phyloP scores from a whole-genome alignment of 495 filamentous ascomycete species.

The Chaetomium fimeti region DNA sequence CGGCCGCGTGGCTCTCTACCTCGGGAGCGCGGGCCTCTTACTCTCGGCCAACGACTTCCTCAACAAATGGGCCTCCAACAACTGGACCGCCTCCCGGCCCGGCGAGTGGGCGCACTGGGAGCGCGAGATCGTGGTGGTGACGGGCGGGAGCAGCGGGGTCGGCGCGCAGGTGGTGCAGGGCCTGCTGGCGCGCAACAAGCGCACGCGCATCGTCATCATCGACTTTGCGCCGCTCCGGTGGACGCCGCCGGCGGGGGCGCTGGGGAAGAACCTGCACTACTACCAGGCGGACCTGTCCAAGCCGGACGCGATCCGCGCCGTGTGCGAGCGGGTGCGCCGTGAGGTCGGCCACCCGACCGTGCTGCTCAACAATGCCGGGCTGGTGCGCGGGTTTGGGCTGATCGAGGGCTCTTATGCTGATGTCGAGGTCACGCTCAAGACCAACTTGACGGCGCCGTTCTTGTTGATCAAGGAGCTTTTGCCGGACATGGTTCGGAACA shows the following conservation, averaged over 20 bases:
- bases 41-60: conserved; percentile 30
- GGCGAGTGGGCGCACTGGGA: conserved; percentile 31
- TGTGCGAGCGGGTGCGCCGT: conserved; percentile 20
- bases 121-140: conserved; percentile 34
- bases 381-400: conserved; percentile 25
- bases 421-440: conserved; percentile 28
- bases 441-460: conserved; percentile 32
- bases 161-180: conserved; percentile 24
- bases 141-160: conserved; percentile 32
- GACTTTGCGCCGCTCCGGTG: conserved; percentile 29
- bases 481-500: conserved; percentile 27
- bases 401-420: conserved; percentile 32
- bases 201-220: conserved; percentile 26
- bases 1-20: conserved; percentile 17
- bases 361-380: conserved; percentile 33
- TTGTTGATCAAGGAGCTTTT: conserved; percentile 34
- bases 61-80: conserved; percentile 34
- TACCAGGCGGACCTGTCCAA: conserved; percentile 32
- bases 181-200: conserved; percentile 26
- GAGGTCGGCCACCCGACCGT: conserved; percentile 35
- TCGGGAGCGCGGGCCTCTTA: conserved; percentile 22
- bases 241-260: conserved; percentile 10
- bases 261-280: conserved; percentile 24
- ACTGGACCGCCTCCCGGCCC: conserved; percentile 23
- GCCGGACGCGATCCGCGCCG: conserved; percentile 19